Percentiles rank a stretch among this genome's conserved stretches.
These are phyloP conservation scores for Aspergillus campestris DNA, from an alignment of 495 filamentous ascomycete genomes.

Conservation along the genomic window DNA sequence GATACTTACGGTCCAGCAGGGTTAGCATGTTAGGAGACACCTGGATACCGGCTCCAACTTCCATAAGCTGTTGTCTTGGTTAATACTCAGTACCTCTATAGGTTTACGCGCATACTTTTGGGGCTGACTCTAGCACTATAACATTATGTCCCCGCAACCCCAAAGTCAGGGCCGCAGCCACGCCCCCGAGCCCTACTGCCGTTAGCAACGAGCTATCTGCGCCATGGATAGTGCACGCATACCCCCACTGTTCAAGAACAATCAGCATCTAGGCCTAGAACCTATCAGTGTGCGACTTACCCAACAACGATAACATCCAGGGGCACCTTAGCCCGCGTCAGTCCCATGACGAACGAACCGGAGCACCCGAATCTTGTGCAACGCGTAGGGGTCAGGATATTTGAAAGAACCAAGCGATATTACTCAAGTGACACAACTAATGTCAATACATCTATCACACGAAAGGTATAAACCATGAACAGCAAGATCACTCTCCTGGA, in stretches of 20 bases:
- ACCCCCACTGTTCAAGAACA: conserved; percentile 22
- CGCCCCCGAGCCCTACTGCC: conserved; percentile 55
- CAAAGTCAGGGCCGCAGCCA: conserved; percentile 54
- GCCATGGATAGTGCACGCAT: conserved; percentile 6
- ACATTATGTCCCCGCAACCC: conserved; percentile 43
- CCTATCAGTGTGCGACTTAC: conserved; percentile 11
- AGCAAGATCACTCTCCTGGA: too few species aligned
- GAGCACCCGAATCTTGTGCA: too few species aligned
- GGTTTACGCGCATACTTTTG: conserved; percentile 17
- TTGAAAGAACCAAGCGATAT: too few species aligned
- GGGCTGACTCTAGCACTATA: conserved; percentile 29
- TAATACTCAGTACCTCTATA: not conserved
- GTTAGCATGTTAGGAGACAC: conserved; percentile 69
- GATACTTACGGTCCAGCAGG: conserved; percentile 49
- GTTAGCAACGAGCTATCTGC: conserved; percentile 26
- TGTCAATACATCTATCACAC: too few species aligned
- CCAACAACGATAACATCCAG: conserved; percentile 29
- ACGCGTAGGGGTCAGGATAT: too few species aligned
- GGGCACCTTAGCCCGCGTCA: conserved; percentile 17
- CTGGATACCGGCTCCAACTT: conserved; percentile 75
- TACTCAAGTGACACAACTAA: too few species aligned
- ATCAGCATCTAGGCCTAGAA: conserved; percentile 7
- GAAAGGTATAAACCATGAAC: too few species aligned
- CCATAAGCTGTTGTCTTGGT: conserved; percentile 25
- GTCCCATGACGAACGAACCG: conserved; percentile 9